Conservation (phyloP, 306 rosid species). For the Cicer chorassanicum region DNA sequence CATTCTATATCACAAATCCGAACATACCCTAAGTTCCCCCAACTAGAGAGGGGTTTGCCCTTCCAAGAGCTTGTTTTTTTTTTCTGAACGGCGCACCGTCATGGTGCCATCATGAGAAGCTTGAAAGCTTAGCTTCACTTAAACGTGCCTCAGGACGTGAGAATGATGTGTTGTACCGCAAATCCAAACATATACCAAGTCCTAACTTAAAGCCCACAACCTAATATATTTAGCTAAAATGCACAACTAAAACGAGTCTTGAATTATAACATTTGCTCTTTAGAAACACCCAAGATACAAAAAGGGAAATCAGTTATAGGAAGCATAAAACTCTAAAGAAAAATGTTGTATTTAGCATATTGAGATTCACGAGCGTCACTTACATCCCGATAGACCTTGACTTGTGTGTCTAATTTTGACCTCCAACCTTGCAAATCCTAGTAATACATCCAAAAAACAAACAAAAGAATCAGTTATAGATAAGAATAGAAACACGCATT, state of each 20-base stretch:
- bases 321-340: neutral
- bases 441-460: conserved; percentile 5
- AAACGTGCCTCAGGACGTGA: too few relatives aligned
- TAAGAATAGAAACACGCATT: neutral
- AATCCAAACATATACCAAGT: too few relatives aligned
- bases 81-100: too few relatives aligned
- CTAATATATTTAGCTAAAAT: neutral
- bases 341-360: conserved; percentile 22
- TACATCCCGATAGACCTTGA: conserved; percentile 81
- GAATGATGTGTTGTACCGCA: too few relatives aligned
- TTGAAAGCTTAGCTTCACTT: too few relatives aligned
- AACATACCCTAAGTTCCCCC: too few relatives aligned
- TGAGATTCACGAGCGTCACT: conserved; percentile 45
- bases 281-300: conserved; percentile 2
- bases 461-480: neutral
- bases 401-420: conserved; percentile 86
- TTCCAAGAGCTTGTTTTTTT: too few relatives aligned
- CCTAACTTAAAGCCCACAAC: neutral
- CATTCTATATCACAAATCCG: too few relatives aligned
- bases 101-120: too few relatives aligned
- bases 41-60: too few relatives aligned
- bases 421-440: conserved; percentile 98
- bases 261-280: conserved; percentile 1
- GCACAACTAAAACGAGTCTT: neutral
- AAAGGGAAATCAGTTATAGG: conserved; percentile 6